Conservation (phyloP, 2,329 filamentous ascomycete species). For the Exophiala bonariae region DNA sequence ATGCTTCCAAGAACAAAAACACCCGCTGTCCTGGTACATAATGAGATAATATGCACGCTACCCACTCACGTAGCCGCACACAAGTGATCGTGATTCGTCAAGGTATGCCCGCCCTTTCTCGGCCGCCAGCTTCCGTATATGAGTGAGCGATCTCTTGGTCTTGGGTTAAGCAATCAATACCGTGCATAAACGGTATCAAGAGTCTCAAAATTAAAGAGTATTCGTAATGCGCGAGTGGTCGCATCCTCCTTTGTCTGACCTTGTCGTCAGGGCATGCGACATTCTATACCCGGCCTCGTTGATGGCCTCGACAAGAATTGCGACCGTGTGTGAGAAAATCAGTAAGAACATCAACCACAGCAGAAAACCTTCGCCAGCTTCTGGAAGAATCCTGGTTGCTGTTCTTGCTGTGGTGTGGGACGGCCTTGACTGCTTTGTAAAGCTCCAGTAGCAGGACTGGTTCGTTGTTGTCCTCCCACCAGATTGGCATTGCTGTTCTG, state of each 20-base stretch:
- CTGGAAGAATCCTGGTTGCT: constrained; percentile 79
- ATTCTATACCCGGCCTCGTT: too few relatives aligned
- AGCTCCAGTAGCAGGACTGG: constrained; percentile 56
- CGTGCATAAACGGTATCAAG: too few relatives aligned
- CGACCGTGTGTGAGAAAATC: not conserved
- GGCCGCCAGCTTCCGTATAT: not conserved
- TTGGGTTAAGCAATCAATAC: not conserved
- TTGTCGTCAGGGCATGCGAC: too few relatives aligned
- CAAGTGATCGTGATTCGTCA: constrained; percentile 22
- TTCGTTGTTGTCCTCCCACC: constrained; percentile 61
- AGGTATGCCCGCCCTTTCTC: constrained; percentile 7
- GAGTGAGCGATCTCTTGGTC: not conserved
- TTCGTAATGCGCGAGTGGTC: not conserved
- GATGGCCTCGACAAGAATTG: too few relatives aligned
- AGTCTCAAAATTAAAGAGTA: not conserved
- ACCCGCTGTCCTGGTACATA: constrained; percentile 19
- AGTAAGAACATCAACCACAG: constrained; percentile 63
- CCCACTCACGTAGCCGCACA: constrained; percentile 9
- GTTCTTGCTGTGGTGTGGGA: constrained; percentile 61
- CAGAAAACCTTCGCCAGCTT: constrained; percentile 92
- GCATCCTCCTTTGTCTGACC: not conserved
- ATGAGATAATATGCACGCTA: constrained; percentile 10
- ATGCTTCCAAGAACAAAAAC: constrained; percentile 18
- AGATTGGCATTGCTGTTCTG: constrained; percentile 92
- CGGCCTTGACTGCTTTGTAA: constrained; percentile 55